Conservation (phyloP, 805 yeast species). For the Pichia manshurica region DNA sequence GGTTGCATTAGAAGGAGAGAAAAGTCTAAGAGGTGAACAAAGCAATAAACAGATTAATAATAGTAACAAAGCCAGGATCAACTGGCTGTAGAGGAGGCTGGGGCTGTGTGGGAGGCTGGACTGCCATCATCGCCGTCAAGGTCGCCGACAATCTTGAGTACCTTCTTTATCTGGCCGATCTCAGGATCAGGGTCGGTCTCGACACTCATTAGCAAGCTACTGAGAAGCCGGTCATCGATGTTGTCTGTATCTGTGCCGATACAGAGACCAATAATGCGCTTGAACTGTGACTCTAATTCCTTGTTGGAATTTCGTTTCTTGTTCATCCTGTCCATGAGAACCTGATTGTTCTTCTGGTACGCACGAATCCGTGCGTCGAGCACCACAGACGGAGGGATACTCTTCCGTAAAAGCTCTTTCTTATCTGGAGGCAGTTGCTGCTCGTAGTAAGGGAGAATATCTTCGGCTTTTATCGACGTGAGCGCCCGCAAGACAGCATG, state of each 20-base stretch:
- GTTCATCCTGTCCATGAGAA: slow-evolving; percentile 46
- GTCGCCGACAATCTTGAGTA: slow-evolving; percentile 30
- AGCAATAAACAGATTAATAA: no score
- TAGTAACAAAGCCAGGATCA: background rate
- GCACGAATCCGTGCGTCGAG: slow-evolving; percentile 77
- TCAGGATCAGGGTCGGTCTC: slow-evolving; percentile 69
- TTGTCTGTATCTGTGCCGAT: slow-evolving; percentile 78
- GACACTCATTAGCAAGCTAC: slow-evolving; percentile 83
- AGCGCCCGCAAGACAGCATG: slow-evolving; percentile 4
- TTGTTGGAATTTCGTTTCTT: slow-evolving; percentile 49
- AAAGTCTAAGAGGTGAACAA: no score
- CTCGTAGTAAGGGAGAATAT: slow-evolving; percentile 9
- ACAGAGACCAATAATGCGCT: slow-evolving; percentile 83
- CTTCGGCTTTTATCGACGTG: slow-evolving; percentile 14
- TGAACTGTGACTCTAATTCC: slow-evolving; percentile 68
- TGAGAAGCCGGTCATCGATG: slow-evolving; percentile 57
- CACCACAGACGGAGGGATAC: slow-evolving; percentile 44
- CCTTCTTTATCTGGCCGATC: slow-evolving; percentile 31
- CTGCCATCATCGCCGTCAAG: slow-evolving; percentile 16
- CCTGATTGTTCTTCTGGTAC: slow-evolving; percentile 62
- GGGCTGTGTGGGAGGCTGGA: background rate
- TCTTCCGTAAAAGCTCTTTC: slow-evolving; percentile 14
- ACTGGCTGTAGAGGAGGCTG: background rate
- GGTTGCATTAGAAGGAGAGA: no score
- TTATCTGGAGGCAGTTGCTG: slow-evolving; percentile 7